Evolutionary conservation across 768 basidiomycete species (phyloP).

Genomic region (Tephrocybe sp.): DNA sequence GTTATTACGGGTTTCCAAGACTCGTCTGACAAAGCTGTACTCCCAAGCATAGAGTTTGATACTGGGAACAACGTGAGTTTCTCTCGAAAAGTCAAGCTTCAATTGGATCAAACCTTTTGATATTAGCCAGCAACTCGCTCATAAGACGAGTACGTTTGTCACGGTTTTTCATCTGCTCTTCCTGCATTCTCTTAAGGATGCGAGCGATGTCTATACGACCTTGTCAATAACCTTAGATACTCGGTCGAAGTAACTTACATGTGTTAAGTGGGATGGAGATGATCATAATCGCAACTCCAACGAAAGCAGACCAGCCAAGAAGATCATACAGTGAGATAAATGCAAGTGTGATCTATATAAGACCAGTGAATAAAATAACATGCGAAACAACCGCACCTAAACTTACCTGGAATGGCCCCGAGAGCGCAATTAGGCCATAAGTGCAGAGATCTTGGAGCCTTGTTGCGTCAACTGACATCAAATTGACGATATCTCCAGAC

Average conservation of each 20-base stretch:
- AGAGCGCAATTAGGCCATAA: constrained; percentile 81
- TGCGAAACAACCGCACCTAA: constrained; percentile 16
- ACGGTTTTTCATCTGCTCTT: constrained; percentile 91
- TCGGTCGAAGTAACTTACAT: constrained; percentile 23
- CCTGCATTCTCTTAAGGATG: constrained; percentile 71
- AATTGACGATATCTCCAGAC: constrained; percentile 90
- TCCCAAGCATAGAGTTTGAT: constrained; percentile 97
- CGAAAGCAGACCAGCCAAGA: constrained; percentile 89
- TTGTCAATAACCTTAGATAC: background rate
- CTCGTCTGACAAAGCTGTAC: constrained; percentile 76
- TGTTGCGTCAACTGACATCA: constrained; percentile 87
- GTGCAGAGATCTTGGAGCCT: constrained; percentile 79
- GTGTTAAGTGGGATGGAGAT: constrained; percentile 76
- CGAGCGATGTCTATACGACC: constrained; percentile 52
- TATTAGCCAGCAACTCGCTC: constrained; percentile 92
- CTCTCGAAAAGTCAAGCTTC: background rate
- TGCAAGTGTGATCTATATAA: constrained; percentile 70
- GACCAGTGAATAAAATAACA: background rate
- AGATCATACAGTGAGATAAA: constrained; percentile 89
- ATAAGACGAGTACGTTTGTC: constrained; percentile 83
- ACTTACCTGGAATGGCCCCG: constrained; percentile 85
- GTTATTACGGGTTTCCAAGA: constrained; percentile 79
- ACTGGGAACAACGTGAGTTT: constrained; percentile 30
- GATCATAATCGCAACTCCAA: constrained; percentile 88
- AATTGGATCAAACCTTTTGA: constrained; percentile 56